Evolutionary conservation across 2,329 filamentous ascomycete genomes (phyloP), one percentile per base, ranked within the genome.

Genomic region (Xylaria digitata): DNA sequence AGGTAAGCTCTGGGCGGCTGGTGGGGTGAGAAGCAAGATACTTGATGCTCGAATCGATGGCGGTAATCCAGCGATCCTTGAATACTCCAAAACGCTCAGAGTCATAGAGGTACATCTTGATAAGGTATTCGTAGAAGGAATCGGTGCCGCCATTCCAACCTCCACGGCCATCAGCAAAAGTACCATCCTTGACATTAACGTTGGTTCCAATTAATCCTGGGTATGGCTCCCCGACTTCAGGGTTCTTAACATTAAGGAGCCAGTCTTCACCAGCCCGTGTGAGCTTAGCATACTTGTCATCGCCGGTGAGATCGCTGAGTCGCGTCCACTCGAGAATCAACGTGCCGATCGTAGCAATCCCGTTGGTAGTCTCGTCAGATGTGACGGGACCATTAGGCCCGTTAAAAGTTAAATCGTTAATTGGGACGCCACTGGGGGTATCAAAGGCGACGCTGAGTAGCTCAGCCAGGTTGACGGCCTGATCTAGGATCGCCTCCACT

Each of bases 21-120:
- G 82, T 81, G 0, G 92, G 93, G 75, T 92, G 88, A 19, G 89
- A 92, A 15, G 87, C 83, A 7, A 97, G 84, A 73, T 93, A 84
- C 65, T 85, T 77, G 54, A 96, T 95, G 6, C 89, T 89, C 6
- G 90, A 93, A 72, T 96, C 89, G 59, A 89, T 91, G 1, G 93
- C 93, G 0, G 84, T 76, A 48, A 92, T 80, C 93, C 93, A 97
- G 54, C 88, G 87, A 69, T 94, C 90, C 73, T 85, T 88, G 80
- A 95, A 93, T 2, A 78, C 68, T 1, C 74, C 79, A 73, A 92
- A 96, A 2, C 87, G 84, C 6, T 77, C 72, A 0, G 87, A 83
- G 75, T 95, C 90, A 77, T 96, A 96, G 61, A 95, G 79, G 74
- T 90, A 96, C 92, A 96, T 95, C 82, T 97, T 97, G 78, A 97